Evolutionary conservation across 768 basidiomycete genomes (phyloP), one percentile per base, ranked within the genome.

Genomic region (Neoboletus magnificus): DNA sequence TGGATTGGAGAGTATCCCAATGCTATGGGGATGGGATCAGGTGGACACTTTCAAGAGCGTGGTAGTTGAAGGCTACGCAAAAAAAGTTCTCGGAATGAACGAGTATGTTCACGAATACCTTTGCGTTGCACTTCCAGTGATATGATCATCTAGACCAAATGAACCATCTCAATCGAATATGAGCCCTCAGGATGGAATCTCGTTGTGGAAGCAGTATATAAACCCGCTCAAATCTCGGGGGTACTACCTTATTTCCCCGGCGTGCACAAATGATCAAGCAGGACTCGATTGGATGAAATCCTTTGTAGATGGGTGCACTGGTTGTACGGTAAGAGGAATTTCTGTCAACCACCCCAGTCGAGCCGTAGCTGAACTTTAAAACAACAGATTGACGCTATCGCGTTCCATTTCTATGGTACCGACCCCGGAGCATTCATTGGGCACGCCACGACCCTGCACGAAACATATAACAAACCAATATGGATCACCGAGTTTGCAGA

Each of bases 401-500:
- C 84, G 30, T 55, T 85, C 45, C 93, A 96, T 68, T 89, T 77
- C 70, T 95, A 95, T 65, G 85, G 83, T 53, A 83, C 76, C 22
- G 62, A 74, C 12, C 59, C 78, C 3, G 48, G 74, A 0, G 74
- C 74, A 11, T 78, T 94, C 67, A 77, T 82, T 50, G 32, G 59
- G 11, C 85, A 87, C 66, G 70, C 88, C 50, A 61, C 70, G 5
- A 67, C 75, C 12, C 77, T 79, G 61, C 76, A 89, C 65, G 60
- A 68, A 40, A 70, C 74, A 9, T 85, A 83, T 62, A 56, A 65
- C 16, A 62, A 65, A 53, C 69, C 71, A 29, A 72, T 91, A 63
- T 82, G 79, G 78, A 65, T 86, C 59, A 87, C 89, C 5, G 91
- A 92, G 63, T 86, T 82, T 55, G 89, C 89, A 51, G 86, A 85